phyloP scores from a whole-genome alignment of 139 green algal genomes.

The Spirogloea muscicola region DNA sequence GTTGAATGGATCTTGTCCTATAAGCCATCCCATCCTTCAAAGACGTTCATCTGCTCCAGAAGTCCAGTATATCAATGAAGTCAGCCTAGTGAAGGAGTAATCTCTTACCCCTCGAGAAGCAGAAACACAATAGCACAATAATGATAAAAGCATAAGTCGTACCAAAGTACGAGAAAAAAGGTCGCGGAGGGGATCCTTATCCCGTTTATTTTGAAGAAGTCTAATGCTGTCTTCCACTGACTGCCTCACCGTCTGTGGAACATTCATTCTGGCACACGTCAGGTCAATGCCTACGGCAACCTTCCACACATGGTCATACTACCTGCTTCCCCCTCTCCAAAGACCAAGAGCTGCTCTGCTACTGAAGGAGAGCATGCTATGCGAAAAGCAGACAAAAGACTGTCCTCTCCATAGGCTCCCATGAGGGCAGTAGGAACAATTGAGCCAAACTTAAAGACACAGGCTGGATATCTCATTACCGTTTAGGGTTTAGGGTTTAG shows the following conservation, averaged over 20 bases:
- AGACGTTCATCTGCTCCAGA: no score
- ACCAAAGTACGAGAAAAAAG: conserved; percentile 6
- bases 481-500: no score
- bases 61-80: no score
- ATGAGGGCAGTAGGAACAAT: no score
- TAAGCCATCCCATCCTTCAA: no score
- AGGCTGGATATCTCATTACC: no score
- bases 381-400: neutral
- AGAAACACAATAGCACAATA: no score
- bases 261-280: neutral
- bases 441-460: no score
- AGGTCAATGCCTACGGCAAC: neutral
- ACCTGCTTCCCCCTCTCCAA: neutral
- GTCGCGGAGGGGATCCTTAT: neutral
- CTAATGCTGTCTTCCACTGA: conserved; percentile 15
- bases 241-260: conserved; percentile 11
- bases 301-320: neutral
- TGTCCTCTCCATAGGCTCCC: neutral
- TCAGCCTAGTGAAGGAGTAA: no score
- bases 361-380: conserved; percentile 1
- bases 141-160: no score
- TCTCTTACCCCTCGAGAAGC: no score
- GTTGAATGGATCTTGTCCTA: no score
- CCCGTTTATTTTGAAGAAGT: conserved; percentile 1
- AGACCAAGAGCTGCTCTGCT: neutral